Evolutionary conservation across 2,329 filamentous ascomycete species (phyloP), one percentile per base, ranked within the genome.

Genomic region (Esteya vermicola): DNA sequence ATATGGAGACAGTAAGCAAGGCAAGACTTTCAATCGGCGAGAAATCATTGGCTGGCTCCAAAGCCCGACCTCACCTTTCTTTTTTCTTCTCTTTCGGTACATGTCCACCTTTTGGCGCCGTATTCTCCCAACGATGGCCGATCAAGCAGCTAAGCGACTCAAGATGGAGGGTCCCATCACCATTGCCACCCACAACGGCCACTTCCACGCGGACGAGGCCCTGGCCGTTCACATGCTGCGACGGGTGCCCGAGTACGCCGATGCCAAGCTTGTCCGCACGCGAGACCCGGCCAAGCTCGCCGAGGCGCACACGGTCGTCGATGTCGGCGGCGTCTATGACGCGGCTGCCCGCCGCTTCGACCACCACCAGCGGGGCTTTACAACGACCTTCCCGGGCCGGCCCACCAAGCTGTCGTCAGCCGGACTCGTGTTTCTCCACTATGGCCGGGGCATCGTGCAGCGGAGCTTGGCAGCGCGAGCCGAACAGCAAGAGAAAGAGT

Each of bases 121-220:
- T 40, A 45, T 64, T 16, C 20, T 49, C 36, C 5, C 45, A 47
- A 62, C 48, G 53, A 82, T 82, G 78, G 68, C 43, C 12, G 44
- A 78, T 52, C 74, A 84, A 68, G 72, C 78, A 53, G 64, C 80
- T 47, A 96, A 96, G 65, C 81, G 84, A 60, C 64, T 93, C 58
- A 94, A 93, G 72, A 84, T 80, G 51, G 68, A 74, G 46, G 62
- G 65, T 46, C 25, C 54, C 41, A 64, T 81, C 48, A 63, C 77
- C 51, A 93, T 95, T 57, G 91, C 88, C 55, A 98, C 91, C 23
- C 91, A 98, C 73, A 95, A 81, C 64, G 91, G 91, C 51, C 86
- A 95, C 68, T 98, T 98, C 72, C 91, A 98, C 67, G 91, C 91
- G 58, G 91, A 98, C 61, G 91, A 98, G 67, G 89, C 91, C 45